Base-by-base conservation (phyloP, 2,329 filamentous ascomycete genomes). In the Fusarium marasasianum region DNA sequence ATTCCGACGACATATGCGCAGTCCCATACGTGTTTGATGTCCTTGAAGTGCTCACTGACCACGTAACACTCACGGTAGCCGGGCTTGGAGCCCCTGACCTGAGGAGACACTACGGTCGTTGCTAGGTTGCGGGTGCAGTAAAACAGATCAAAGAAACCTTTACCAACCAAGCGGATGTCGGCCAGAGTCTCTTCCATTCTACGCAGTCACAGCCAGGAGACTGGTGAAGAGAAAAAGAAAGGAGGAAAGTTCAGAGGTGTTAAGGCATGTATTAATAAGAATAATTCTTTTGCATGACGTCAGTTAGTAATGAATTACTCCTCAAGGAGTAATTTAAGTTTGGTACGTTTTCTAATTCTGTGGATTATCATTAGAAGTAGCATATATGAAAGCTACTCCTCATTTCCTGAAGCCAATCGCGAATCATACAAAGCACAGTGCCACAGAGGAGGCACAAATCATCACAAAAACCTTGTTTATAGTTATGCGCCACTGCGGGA, bases 401-500 rank as follows among this genome's bases (percentile, higher is more conserved):
- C 24, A 24, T 24, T 24, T 24, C 24, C 24, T 24, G 24, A 33
- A 33, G 33, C 33, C 13, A 33, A 14, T 13, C 24, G 24, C 24
- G 24, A 24, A 24, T 24, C 24, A 24, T 24, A 24, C 24, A 24
- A 24, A 24, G 24, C 24, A 24, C 24, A 24, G 24, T 24, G 24
- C 24, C 24, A 24, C 4, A 24, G 24, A 24, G 24, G 24, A 24
- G 24, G 24, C 24, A 24, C 24, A 24, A 24, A 24, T 24, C 24
- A 24, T 24, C 24, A 24, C 24, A 24, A 24, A 33, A 33, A 33
- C 2, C 14, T 35, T 35, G 14, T 35, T 35, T 35, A 15, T 35
- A 35, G 7, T 4, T 4, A 15, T 15, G 0, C 14, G 14, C 33
- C 0, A 15, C 4, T 0, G 33, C 1, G 7, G 33, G 33, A 35